phyloP scores from a whole-genome alignment of 345 rosid species.

The Eutrema heterophyllum region DNA sequence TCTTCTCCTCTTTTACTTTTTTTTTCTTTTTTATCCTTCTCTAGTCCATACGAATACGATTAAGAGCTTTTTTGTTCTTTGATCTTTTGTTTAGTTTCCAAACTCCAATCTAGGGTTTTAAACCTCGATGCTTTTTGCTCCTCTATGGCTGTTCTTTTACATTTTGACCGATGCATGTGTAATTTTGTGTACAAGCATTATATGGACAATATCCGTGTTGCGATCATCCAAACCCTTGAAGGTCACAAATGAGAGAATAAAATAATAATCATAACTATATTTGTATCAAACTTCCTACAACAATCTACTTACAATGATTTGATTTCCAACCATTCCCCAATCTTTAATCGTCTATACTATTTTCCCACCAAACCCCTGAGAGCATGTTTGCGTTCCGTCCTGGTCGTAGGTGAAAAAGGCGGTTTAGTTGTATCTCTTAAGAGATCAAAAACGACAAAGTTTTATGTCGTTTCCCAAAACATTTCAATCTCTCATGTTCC shows the following conservation, averaged over 20 bases:
- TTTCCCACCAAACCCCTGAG: slow-evolving; percentile 12
- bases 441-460: not conserved
- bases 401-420: not conserved
- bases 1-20: no score
- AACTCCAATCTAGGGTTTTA: not conserved
- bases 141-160: not conserved
- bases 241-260: not conserved
- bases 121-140: not conserved
- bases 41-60: no score
- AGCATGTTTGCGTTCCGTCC: not conserved
- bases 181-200: not conserved
- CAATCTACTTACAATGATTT: slow-evolving; percentile 27
- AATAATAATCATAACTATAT: slow-evolving; percentile 6
- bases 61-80: no score
- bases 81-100: not conserved
- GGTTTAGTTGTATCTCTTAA: slow-evolving; percentile 8
- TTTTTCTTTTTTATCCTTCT: no score
- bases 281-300: slow-evolving; percentile 30
- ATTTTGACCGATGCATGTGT: not conserved
- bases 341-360: not conserved
- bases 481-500: slow-evolving; percentile 17
- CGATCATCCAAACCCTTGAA: not conserved
- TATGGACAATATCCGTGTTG: not conserved
- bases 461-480: slow-evolving; percentile 4
- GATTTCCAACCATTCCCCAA: not conserved